Conservation (phyloP, 78 protist genomes). For the Speleostelium caveatum region DNA sequence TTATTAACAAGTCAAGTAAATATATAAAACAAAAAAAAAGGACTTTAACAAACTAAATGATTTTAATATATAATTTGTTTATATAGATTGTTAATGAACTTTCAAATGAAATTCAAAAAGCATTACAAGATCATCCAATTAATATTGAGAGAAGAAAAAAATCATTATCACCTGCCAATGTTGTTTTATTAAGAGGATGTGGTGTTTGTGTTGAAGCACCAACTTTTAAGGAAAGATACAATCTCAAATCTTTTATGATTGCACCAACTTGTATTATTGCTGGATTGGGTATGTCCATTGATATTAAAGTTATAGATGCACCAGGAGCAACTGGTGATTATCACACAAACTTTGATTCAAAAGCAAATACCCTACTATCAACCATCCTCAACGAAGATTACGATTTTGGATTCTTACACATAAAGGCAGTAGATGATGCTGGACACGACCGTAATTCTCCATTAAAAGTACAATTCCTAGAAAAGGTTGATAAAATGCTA, state of each 20-base stretch:
- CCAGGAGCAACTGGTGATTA: slow-evolving; percentile 93
- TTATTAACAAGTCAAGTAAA: slow-evolving; percentile 17
- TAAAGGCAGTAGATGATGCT: slow-evolving; percentile 92
- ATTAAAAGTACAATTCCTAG: slow-evolving; percentile 64
- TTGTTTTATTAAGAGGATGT: slow-evolving; percentile 91
- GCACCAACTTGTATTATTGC: slow-evolving; percentile 94
- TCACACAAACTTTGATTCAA: slow-evolving; percentile 84
- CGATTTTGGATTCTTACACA: slow-evolving; percentile 89
- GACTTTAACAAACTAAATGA: not conserved
- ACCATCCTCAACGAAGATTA: slow-evolving; percentile 17
- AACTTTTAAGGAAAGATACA: slow-evolving; percentile 66
- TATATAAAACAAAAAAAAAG: not conserved
- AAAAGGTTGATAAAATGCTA: slow-evolving; percentile 68
- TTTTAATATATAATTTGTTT: not conserved
- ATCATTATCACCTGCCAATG: slow-evolving; percentile 83
- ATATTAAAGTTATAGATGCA: slow-evolving; percentile 60
- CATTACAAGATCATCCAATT: slow-evolving; percentile 82
- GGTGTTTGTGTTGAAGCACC: slow-evolving; percentile 86
- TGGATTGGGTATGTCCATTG: slow-evolving; percentile 89
- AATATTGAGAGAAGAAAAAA: slow-evolving; percentile 79
- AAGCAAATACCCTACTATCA: slow-evolving; percentile 59
- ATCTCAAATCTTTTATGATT: slow-evolving; percentile 84
- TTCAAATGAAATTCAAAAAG: slow-evolving; percentile 63
- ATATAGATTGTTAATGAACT: slow-evolving; percentile 77
- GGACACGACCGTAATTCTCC: slow-evolving; percentile 86